Base-by-base conservation (phyloP, 139 green algal genomes). In the Trebouxia sp. region DNA sequence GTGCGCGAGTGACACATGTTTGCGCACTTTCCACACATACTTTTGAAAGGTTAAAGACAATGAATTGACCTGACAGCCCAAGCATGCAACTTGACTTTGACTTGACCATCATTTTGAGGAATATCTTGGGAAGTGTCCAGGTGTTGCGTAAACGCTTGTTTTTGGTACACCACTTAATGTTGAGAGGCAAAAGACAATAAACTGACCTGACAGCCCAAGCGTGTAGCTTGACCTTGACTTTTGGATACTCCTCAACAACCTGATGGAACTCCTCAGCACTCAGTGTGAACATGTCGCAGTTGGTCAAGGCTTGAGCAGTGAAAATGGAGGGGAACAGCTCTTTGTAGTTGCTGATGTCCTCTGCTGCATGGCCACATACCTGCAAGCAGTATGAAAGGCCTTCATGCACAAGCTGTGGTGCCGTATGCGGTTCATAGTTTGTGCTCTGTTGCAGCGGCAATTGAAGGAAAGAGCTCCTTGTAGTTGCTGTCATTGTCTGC, bases 251-350 rank as follows among this genome's bases (percentile, higher is more conserved):
- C 20, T 78, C 69, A 1, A n/a, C 69, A n/a, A 55, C 38, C 26
- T 30, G 5, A 39, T 78, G 69, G 11, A 78, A 78, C 10, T 58
- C 39, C 17, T 78, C 42, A n/a, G 69, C 69, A 24, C 56, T n/a
- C 69, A 78, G 42, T 17, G 45, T n/a, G 24, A 56, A 78, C 42
- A 78, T n/a, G 42, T 55, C 41, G 26, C 41, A 56, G 69, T 78
- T 78, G 32, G 69, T 78, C 26, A 78, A 28, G 37, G 69, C 69
- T 10, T 28, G 41, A 28, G 69, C 69, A 43, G 41, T 55, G 20
- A 55, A 56, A 8, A 56, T 30, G 7, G 38, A 35, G 24, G 69
- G 30, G 41, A 78, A 78, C 9, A 35, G 41, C 41, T 78, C 69
- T 24, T 35, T 55, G 41, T 78, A 55, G 20, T 55, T 78, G 69